Conservation (phyloP, 2,329 filamentous ascomycete genomes). For the Exophiala spinifera region DNA sequence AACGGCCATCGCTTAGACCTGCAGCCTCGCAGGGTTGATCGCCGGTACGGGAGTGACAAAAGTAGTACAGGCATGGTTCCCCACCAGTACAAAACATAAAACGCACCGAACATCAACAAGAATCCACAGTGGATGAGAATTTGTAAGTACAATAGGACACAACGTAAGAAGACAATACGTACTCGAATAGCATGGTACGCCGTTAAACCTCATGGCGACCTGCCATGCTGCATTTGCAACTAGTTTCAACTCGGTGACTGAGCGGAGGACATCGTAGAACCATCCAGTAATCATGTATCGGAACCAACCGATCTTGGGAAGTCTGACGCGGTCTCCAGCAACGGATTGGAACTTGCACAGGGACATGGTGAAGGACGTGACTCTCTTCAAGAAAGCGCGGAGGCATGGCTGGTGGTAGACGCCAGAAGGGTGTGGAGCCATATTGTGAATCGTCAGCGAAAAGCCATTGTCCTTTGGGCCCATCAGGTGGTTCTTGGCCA, state of each 20-base stretch:
- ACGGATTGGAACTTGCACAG: background rate
- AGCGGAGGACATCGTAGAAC: background rate
- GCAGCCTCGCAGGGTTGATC: no score
- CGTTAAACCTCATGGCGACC: background rate
- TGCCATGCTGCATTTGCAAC: background rate
- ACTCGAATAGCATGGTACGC: background rate
- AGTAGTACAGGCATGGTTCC: no score
- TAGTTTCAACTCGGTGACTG: background rate
- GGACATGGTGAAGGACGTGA: background rate
- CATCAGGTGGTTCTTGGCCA: background rate
- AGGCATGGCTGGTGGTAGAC: conserved; percentile 1
- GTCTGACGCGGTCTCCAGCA: background rate
- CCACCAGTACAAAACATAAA: no score
- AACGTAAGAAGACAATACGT: background rate
- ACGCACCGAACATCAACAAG: no score
- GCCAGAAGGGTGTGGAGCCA: background rate
- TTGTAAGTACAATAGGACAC: background rate
- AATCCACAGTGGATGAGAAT: no score
- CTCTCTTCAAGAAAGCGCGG: background rate
- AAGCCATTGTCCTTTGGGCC: background rate
- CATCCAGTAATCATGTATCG: background rate
- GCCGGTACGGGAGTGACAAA: no score
- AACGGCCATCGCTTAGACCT: background rate
- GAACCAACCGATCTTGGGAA: background rate
- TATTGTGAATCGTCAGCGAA: background rate